Evolutionary conservation across 305 asterid genomes (phyloP).

Genomic region (Striga hermonthica): DNA sequence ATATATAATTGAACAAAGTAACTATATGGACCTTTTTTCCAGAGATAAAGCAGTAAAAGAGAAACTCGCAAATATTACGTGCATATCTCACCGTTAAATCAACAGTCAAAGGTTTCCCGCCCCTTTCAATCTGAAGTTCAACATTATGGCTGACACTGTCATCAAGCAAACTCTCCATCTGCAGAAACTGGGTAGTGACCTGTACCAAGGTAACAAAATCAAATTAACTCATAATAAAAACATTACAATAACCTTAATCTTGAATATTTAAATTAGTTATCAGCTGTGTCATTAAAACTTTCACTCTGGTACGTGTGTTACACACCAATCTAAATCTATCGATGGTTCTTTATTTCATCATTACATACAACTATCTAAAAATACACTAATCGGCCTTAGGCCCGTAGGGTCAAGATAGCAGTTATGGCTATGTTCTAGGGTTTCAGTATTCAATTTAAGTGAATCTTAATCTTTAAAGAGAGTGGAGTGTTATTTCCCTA

Average conservation of each 20-base stretch:
- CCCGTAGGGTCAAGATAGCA: too few relatives aligned
- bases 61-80: slow-evolving; percentile 4
- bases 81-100: slow-evolving; percentile 57
- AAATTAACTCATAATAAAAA: slow-evolving; percentile 21
- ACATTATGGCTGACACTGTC: slow-evolving; percentile 69
- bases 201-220: slow-evolving; percentile 41
- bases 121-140: slow-evolving; percentile 95
- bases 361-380: too few relatives aligned
- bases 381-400: too few relatives aligned
- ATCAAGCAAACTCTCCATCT: slow-evolving; percentile 89
- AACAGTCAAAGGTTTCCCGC: slow-evolving; percentile 80
- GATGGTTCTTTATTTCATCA: too few relatives aligned
- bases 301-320: not conserved
- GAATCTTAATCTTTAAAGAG: too few relatives aligned
- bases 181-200: slow-evolving; percentile 93
- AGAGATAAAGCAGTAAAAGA: slow-evolving; percentile 7
- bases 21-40: slow-evolving; percentile 19
- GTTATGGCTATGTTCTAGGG: too few relatives aligned
- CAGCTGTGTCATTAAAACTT: slow-evolving; percentile 13
- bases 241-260: slow-evolving; percentile 7
- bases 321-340: not conserved
- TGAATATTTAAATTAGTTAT: not conserved
- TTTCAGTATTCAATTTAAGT: too few relatives aligned
- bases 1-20: slow-evolving; percentile 1
- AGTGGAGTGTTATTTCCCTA: too few relatives aligned